Conservation (phyloP, 768 basidiomycete genomes). For the Tulasnella sp. region DNA sequence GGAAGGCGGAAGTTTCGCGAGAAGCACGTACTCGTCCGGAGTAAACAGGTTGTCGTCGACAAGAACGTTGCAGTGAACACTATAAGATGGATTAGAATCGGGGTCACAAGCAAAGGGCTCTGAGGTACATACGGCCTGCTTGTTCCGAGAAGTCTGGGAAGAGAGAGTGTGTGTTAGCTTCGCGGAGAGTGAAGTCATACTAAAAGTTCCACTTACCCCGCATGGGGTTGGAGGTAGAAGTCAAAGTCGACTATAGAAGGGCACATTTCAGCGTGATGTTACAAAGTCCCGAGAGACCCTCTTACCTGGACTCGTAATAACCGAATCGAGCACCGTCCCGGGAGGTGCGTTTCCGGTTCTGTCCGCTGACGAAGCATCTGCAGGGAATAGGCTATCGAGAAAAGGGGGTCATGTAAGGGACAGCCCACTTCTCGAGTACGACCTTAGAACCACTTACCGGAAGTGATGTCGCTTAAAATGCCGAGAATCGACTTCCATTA, state of each 20-base stretch:
- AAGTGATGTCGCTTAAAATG: slow-evolving; percentile 46
- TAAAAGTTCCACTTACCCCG: slow-evolving; percentile 33
- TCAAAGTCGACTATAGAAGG: slow-evolving; percentile 58
- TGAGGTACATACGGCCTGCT: neutral
- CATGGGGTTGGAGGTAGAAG: slow-evolving; percentile 72
- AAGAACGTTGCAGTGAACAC: slow-evolving; percentile 7
- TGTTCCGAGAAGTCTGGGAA: neutral
- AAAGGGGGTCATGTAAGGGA: neutral
- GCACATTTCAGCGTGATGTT: neutral
- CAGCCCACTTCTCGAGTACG: neutral
- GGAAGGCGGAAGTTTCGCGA: slow-evolving; percentile 41
- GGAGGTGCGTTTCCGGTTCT: slow-evolving; percentile 65
- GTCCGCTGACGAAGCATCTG: slow-evolving; percentile 42
- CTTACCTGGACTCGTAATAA: slow-evolving; percentile 9
- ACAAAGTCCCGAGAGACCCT: too few relatives aligned
- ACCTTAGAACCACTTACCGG: slow-evolving; percentile 28
- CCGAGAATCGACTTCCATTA: neutral
- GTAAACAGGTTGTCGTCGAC: slow-evolving; percentile 14
- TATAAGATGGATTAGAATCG: neutral
- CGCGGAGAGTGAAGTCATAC: neutral
- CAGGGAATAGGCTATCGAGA: slow-evolving; percentile 42
- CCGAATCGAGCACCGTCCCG: slow-evolving; percentile 65
- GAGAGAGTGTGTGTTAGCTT: neutral
- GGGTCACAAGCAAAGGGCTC: neutral
- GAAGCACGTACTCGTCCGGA: slow-evolving; percentile 7